A percentile compares a stretch with the other conserved stretches of the same genome.
These are phyloP conservation scores for Dendrostoma leiphaemia DNA, from an alignment of 2,329 filamentous ascomycete genomes.

Conservation along the genomic window DNA sequence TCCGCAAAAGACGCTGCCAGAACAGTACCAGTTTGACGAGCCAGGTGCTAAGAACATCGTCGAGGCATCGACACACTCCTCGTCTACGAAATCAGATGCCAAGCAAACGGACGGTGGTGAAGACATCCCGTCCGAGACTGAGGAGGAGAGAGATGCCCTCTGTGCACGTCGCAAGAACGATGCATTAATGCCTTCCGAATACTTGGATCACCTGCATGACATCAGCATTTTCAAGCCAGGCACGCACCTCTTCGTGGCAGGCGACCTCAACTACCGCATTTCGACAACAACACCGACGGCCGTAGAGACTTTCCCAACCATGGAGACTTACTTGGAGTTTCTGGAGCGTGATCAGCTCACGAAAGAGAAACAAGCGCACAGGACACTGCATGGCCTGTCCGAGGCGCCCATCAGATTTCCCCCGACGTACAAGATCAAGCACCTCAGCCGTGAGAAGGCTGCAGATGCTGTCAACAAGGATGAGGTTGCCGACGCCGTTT, in stretches of 20 bases:
- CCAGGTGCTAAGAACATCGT: slow-evolving; percentile 15
- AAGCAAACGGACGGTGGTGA: slow-evolving; percentile 18
- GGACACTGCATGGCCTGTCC: slow-evolving; percentile 73
- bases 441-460: slow-evolving; percentile 32
- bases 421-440: slow-evolving; percentile 88
- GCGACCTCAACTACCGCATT: slow-evolving; percentile 95
- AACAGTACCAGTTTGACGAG: slow-evolving; percentile 3
- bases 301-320: slow-evolving; percentile 62
- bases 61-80: slow-evolving; percentile 8
- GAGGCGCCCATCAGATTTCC: slow-evolving; percentile 78
- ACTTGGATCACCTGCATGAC: slow-evolving; percentile 40
- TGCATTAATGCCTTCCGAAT: slow-evolving; percentile 31
- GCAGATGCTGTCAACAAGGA: slow-evolving; percentile 27
- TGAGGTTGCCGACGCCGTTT: slow-evolving; percentile 23
- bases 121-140: slow-evolving; percentile 19
- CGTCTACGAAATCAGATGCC: neutral
- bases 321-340: slow-evolving; percentile 54
- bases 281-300: slow-evolving; percentile 61
- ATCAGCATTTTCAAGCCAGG: slow-evolving; percentile 71
- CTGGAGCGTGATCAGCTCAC: slow-evolving; percentile 77
- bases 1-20: slow-evolving; percentile 12
- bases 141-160: slow-evolving; percentile 26
- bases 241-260: slow-evolving; percentile 79
- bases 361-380: slow-evolving; percentile 64
- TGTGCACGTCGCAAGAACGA: slow-evolving; percentile 5